These are phyloP conservation scores for Cutaneotrichosporon mucoides DNA, from an alignment of 1,284 basidiomycete species.

Conservation along the genomic window DNA sequence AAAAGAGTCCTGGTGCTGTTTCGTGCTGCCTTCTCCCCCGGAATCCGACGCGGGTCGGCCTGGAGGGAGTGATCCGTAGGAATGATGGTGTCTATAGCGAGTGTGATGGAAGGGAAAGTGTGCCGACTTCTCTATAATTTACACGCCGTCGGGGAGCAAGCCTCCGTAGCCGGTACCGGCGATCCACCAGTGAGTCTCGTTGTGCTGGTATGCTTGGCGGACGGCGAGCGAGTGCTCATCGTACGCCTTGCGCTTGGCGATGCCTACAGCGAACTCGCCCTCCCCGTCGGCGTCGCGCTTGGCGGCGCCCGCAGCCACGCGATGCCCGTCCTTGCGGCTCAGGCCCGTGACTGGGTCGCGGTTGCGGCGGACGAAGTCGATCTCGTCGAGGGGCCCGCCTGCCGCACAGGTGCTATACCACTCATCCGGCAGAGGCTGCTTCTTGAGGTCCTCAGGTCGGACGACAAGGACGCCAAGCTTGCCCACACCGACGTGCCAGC, in stretches of 20 bases:
- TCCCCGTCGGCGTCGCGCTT: not conserved
- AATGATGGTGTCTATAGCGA: too few relatives aligned
- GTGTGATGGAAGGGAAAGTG: too few relatives aligned
- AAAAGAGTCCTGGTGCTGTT: too few relatives aligned
- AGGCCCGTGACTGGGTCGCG: not conserved
- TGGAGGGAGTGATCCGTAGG: too few relatives aligned
- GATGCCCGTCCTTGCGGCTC: not conserved
- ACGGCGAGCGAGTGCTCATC: too few relatives aligned
- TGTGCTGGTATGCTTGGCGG: not conserved
- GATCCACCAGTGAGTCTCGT: not conserved
- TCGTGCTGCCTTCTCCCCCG: too few relatives aligned
- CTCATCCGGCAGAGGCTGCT: constrained; percentile 6
- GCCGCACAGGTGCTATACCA: constrained; percentile 20
- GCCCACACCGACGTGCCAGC: constrained; percentile 26
- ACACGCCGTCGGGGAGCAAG: not conserved
- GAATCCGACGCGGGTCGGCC: too few relatives aligned
- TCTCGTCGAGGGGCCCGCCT: constrained; percentile 5
- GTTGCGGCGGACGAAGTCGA: constrained; percentile 14
- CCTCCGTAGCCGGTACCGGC: not conserved
- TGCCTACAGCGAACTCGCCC: not conserved
- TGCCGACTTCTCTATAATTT: too few relatives aligned
- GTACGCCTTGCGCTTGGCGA: too few relatives aligned
- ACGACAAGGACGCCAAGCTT: constrained; percentile 22
- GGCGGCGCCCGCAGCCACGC: not conserved
- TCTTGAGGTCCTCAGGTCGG: constrained; percentile 18